Evolutionary conservation across 2,329 filamentous ascomycete species (phyloP).

Genomic region (Fusarium nelsonii): DNA sequence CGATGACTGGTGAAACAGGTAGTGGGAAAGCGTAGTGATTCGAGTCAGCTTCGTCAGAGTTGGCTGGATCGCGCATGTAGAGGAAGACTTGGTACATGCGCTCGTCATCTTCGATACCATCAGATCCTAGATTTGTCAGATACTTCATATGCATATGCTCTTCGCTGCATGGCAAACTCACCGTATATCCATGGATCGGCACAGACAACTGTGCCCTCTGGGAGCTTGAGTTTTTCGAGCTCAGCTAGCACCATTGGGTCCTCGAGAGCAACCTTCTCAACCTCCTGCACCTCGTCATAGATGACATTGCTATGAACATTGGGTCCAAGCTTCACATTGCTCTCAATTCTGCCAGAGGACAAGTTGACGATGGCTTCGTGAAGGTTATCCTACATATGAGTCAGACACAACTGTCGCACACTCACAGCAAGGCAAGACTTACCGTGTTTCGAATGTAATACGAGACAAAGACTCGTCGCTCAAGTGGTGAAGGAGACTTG

Average conservation of each 20-base stretch:
- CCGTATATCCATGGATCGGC: slow-evolving; percentile 42
- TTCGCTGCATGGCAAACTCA: background rate
- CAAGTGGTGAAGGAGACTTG: slow-evolving; percentile 4
- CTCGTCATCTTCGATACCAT: slow-evolving; percentile 33
- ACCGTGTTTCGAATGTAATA: slow-evolving; percentile 39
- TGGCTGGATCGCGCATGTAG: slow-evolving; percentile 35
- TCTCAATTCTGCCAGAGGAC: slow-evolving; percentile 28
- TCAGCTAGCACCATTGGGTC: slow-evolving; percentile 34
- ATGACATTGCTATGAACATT: slow-evolving; percentile 35
- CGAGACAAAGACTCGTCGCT: slow-evolving; percentile 34
- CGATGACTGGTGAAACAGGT: slow-evolving; percentile 32
- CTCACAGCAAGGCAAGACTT: background rate
- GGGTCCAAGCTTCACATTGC: slow-evolving; percentile 35
- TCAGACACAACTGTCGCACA: background rate
- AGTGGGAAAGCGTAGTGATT: slow-evolving; percentile 41
- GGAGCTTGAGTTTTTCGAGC: slow-evolving; percentile 31
- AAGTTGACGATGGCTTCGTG: slow-evolving; percentile 39
- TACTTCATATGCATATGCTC: no score
- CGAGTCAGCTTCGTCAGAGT: slow-evolving; percentile 35
- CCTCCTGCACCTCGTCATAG: slow-evolving; percentile 35
- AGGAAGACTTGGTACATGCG: slow-evolving; percentile 44
- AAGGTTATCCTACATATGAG: slow-evolving; percentile 24
- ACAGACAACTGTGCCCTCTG: slow-evolving; percentile 34
- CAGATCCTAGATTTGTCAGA: slow-evolving; percentile 25
- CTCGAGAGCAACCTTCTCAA: slow-evolving; percentile 34